Evolutionary conservation across 202 grass and related monocot species (phyloP), one percentile per base, ranked within the genome.

Genomic region (Digitaria exilis): DNA sequence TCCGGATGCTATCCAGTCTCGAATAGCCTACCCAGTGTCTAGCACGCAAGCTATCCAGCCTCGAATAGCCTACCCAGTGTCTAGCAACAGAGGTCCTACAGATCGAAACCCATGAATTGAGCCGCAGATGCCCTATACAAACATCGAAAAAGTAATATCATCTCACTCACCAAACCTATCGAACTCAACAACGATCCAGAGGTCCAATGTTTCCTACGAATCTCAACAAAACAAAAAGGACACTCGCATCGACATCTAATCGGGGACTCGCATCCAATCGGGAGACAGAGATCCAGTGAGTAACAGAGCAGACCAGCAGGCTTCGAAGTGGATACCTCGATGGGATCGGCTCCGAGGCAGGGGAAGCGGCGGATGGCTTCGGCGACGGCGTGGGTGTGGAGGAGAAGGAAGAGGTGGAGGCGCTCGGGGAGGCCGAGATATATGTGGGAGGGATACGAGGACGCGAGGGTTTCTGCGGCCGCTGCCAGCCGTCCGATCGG

Each of bases 401-500:
- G 34, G 35, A 22, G 34, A 24, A 22, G 50, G 28, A 21, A 18
- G 49, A 21, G 18, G 16, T 18, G 51, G 78, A n/a, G 35, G 65
- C 65, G 50, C 58, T 2, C 0, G 9, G 34, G 34, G 5, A 28
- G 16, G 51, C n/a, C 13, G 29, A 66, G 63, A 19, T 29, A 76
- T 59, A 45, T 52, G 35, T 26, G 45, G 18, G 14, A 41, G 73
- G 34, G 54, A 44, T 3, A 26, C 0, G 60, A 6, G 43, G 15
- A 66, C 14, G 7, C 15, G 22, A 80, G 65, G 77, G 80, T 82
- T 82, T 63, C n/a, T 37, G 29, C 42, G 42, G 26, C 55, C 17
- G 55, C 15, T 14, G 1, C 4, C 22, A 12, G 44, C 31, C 80
- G 69, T 74, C 4, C 5, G 80, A 65, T 82, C 30, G 1, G 56